A percentile compares a stretch with the other conserved stretches of the same genome.
These are phyloP conservation scores for Rhododendron henanense DNA, from an alignment of 148 eudicot genomes.

Conservation along the genomic window DNA sequence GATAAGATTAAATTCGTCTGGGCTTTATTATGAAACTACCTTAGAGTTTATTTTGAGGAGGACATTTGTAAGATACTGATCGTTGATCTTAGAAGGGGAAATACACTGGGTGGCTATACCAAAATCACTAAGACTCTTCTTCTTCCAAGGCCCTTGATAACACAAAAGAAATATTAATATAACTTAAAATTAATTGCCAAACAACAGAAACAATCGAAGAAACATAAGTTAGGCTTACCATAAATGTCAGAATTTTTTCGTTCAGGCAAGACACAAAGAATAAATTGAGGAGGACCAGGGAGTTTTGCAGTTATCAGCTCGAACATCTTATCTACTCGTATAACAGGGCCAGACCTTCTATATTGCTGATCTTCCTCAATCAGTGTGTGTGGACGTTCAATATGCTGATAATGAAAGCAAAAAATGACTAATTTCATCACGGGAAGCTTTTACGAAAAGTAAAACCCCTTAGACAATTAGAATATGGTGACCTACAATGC, in stretches of 20 bases:
- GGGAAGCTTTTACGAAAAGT: background rate
- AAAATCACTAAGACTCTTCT: constrained; percentile 58
- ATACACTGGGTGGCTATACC: constrained; percentile 85
- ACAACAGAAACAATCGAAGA: background rate
- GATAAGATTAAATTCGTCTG: background rate
- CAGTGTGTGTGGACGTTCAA: constrained; percentile 62
- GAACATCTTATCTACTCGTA: constrained; percentile 81
- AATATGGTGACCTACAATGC: constrained; percentile 56
- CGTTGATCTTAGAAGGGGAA: constrained; percentile 72
- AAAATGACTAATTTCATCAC: constrained; percentile 9
- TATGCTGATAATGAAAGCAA: constrained; percentile 33
- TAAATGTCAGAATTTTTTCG: constrained; percentile 69
- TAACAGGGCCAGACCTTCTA: constrained; percentile 49
- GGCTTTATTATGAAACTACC: constrained; percentile 35
- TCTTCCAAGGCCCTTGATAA: constrained; percentile 86
- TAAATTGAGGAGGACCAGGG: constrained; percentile 75
- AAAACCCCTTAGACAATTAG: background rate
- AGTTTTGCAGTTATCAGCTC: constrained; percentile 58
- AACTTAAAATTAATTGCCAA: background rate
- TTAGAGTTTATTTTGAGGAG: constrained; percentile 89
- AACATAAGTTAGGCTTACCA: constrained; percentile 34
- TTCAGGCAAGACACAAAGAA: constrained; percentile 86
- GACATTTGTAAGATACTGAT: constrained; percentile 83
- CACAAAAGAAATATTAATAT: background rate
- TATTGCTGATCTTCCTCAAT: constrained; percentile 66